Conservation (phyloP, 768 basidiomycete genomes). For the Mycena kentingensis region DNA sequence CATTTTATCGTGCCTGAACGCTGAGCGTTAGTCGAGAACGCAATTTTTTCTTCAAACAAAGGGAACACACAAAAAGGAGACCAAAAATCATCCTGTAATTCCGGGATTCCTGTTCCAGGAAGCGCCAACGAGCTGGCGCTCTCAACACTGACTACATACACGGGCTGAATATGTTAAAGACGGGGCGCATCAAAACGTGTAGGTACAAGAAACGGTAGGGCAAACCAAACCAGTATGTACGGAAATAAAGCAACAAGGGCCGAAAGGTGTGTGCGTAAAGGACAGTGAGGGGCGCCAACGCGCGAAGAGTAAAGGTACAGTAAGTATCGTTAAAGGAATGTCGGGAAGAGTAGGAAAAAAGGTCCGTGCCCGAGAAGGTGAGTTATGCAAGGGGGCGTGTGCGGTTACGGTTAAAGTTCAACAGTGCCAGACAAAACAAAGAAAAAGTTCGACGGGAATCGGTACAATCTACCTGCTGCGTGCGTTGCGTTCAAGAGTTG, state of each 20-base stretch:
- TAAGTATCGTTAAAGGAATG: conserved; percentile 2
- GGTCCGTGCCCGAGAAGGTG: conserved; percentile 10
- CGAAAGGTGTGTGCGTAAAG: conserved; percentile 7
- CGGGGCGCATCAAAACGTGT: no score
- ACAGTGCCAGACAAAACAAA: background rate
- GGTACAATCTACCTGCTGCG: conserved; percentile 23
- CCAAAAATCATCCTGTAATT: conserved; percentile 11
- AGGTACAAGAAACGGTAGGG: background rate
- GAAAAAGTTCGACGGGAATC: no score
- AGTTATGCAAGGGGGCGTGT: conserved; percentile 17
- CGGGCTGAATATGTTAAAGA: no score
- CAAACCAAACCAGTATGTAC: background rate
- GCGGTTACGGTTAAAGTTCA: no score
- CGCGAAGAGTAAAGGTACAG: conserved; percentile 10
- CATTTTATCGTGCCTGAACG: no score
- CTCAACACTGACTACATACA: no score
- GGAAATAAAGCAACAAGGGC: conserved; percentile 21
- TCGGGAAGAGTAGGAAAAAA: conserved; percentile 5
- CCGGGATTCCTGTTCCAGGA: conserved; percentile 19
- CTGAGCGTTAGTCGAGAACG: no score
- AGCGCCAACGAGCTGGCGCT: no score
- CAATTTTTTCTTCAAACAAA: no score
- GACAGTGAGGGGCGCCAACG: conserved; percentile 22
- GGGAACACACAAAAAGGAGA: background rate
- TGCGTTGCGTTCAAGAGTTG: conserved; percentile 12